These are phyloP conservation scores for Carpinus fangiana DNA, from an alignment of 306 rosid genomes.

Conservation along the genomic window DNA sequence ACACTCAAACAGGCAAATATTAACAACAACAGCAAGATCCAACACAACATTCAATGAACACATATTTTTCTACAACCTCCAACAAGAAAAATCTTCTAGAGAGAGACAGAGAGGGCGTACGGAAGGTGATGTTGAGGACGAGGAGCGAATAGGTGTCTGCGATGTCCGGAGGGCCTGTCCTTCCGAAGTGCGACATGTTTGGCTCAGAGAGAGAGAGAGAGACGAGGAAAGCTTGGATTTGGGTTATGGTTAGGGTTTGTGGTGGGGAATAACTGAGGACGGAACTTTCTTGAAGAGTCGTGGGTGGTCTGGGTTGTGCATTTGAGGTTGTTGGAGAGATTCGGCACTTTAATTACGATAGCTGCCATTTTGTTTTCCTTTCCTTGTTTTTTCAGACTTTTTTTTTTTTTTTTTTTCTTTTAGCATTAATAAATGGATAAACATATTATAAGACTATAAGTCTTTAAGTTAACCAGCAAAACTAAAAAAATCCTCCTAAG, in stretches of 20 bases:
- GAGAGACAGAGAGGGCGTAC: slow-evolving; percentile 30
- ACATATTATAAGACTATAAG: no score
- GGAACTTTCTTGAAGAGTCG: slow-evolving; percentile 27
- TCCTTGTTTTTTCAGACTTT: no score
- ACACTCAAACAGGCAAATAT: not conserved
- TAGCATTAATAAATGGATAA: no score
- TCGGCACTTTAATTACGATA: not conserved
- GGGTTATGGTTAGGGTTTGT: slow-evolving; percentile 31
- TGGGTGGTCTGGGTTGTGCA: not conserved
- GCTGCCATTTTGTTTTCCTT: no score
- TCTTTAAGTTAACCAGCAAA: no score
- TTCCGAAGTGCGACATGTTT: slow-evolving; percentile 83
- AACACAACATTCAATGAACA: not conserved
- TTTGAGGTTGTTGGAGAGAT: not conserved
- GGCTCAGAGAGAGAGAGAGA: not conserved
- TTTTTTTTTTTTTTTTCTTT: no score
- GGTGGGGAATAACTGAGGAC: not conserved
- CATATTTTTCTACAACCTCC: not conserved
- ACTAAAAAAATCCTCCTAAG: no score
- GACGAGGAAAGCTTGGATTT: no score
- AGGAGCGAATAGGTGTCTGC: slow-evolving; percentile 91
- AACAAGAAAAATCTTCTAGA: not conserved
- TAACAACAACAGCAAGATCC: not conserved
- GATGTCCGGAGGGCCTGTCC: slow-evolving; percentile 88
- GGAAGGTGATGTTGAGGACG: slow-evolving; percentile 89